These are phyloP conservation scores for Scheffersomyces titani DNA, from an alignment of 1,139 yeast genomes.

Conservation along the genomic window DNA sequence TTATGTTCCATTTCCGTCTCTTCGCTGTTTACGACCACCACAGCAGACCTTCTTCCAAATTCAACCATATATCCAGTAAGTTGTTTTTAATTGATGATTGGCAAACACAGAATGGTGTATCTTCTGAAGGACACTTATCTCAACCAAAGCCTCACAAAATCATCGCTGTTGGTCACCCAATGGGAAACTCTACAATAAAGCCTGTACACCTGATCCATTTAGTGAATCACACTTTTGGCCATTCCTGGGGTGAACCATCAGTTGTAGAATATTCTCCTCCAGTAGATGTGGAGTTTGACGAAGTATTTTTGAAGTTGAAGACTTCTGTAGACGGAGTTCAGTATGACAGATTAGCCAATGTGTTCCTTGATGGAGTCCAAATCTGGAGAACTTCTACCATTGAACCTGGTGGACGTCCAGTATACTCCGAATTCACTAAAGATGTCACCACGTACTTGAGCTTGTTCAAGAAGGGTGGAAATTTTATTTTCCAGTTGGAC, in stretches of 20 bases:
- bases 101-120: background rate
- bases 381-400: slow-evolving; percentile 87
- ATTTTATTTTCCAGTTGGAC: slow-evolving; percentile 54
- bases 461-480: slow-evolving; percentile 45
- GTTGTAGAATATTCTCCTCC: slow-evolving; percentile 41
- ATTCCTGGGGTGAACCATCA: slow-evolving; percentile 61
- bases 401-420: slow-evolving; percentile 61
- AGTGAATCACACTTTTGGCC: slow-evolving; percentile 51
- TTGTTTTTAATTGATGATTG: background rate
- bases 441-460: slow-evolving; percentile 63
- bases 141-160: background rate
- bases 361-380: slow-evolving; percentile 65
- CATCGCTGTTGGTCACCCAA: background rate
- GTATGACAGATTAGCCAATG: slow-evolving; percentile 74
- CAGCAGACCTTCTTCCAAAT: background rate
- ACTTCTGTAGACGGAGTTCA: slow-evolving; percentile 68
- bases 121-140: background rate
- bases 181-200: slow-evolving; percentile 4
- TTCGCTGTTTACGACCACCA: too few relatives aligned
- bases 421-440: slow-evolving; percentile 53
- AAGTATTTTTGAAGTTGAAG: slow-evolving; percentile 59
- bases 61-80: background rate
- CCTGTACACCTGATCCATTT: slow-evolving; percentile 45
- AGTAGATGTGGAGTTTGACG: slow-evolving; percentile 45
- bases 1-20: background rate